Evolutionary conservation across 805 yeast species (phyloP), one percentile per base, ranked within the genome.

Genomic region (Candida sonorensis): DNA sequence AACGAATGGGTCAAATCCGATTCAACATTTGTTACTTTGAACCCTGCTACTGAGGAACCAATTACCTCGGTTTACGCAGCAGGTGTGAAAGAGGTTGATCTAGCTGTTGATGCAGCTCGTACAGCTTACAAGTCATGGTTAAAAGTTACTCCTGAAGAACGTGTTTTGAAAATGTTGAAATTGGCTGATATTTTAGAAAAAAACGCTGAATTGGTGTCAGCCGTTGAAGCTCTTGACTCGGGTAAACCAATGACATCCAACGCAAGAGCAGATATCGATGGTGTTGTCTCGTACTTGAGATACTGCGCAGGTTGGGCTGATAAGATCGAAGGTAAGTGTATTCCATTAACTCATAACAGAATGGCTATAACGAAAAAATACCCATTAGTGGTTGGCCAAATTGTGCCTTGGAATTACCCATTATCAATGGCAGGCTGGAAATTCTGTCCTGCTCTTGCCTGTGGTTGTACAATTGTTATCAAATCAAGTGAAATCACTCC

Each of bases 401-500:
- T 77, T 44, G 74, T 78, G 36, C 85, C 85, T 21, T 77, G 85
- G 84, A 77, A 77, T 60, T 78, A 74, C 51, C 84, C 85, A 19
- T 55, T 77, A 45, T 62, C 69, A 20, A 79, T 81, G 86, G 76
- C 81, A 11, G 67, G 82, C 16, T 82, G 92, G 92, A 81, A 82
- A 57, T 64, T 82, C 50, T 85, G 82, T 17, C 90, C 90, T 15
- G 92, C 94, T 8, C 60, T 82, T 42, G 86, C 88, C 26, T 79
- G 84, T 33, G 92, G 92, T 34, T 81, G 83, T 57, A 68, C 75
- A 10, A 70, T 80, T 28, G 75, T 82, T 27, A 68, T 82, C 54
- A 82, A 82, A 57, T 69, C 85, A 3, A 78, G 86, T 35, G 92
- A 83, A 59, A 61, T 77, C 44, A 81, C 90, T 6, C 92, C 92